Conservation (phyloP, 2,329 filamentous ascomycete species). For the Fusarium denticulatum region DNA sequence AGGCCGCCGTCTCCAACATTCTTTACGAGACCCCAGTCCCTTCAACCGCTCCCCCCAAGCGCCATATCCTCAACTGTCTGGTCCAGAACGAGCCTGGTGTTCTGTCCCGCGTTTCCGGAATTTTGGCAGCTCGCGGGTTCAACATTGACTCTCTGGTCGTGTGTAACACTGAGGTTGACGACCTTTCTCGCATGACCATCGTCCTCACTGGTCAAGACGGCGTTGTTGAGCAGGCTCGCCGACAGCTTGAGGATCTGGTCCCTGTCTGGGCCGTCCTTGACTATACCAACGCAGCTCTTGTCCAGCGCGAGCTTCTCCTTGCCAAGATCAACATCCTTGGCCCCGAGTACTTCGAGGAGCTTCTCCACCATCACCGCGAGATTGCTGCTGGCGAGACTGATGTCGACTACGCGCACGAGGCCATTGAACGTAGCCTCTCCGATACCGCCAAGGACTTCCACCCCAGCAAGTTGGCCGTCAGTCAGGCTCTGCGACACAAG, state of each 20-base stretch:
- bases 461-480: slow-evolving; percentile 84
- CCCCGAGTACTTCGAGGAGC: slow-evolving; percentile 97
- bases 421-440: slow-evolving; percentile 54
- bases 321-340: slow-evolving; percentile 97
- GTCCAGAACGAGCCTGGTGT: slow-evolving; percentile 99
- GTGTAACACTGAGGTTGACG: slow-evolving; percentile 96
- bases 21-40: slow-evolving; percentile 97
- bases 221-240: slow-evolving; percentile 94
- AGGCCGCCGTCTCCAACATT: slow-evolving; percentile 96
- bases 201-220: slow-evolving; percentile 96
- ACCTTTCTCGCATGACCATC: slow-evolving; percentile 98
- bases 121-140: slow-evolving; percentile 94
- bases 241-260: slow-evolving; percentile 95
- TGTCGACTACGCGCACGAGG: slow-evolving; percentile 56
- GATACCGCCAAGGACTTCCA: slow-evolving; percentile 78
- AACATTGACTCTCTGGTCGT: slow-evolving; percentile 99
- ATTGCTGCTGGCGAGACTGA: slow-evolving; percentile 66
- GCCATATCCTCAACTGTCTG: slow-evolving; percentile 96
- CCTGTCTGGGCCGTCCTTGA: slow-evolving; percentile 98
- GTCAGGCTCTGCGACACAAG: slow-evolving; percentile 93
- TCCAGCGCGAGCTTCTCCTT: slow-evolving; percentile 93
- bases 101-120: slow-evolving; percentile 93
- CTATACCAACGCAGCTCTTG: slow-evolving; percentile 90
- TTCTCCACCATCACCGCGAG: slow-evolving; percentile 94
- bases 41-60: slow-evolving; percentile 84